Conservation (phyloP, 192 early-diverging fungal species). For the Podila clonocystis region DNA sequence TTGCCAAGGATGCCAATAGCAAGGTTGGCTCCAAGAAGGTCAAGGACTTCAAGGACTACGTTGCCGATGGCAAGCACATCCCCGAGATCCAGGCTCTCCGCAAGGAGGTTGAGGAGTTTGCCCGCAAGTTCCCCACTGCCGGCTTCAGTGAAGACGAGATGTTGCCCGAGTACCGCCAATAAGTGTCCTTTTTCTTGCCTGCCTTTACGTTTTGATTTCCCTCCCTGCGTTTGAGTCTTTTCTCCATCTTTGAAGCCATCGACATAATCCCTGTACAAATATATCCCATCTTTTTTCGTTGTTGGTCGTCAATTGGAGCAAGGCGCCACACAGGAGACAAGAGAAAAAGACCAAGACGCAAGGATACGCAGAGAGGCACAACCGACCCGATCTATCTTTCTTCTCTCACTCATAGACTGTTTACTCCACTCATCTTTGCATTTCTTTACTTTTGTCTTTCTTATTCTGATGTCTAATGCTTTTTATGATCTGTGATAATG, state of each 20-base stretch:
- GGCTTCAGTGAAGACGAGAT: constrained; percentile 83
- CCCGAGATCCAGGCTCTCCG: constrained; percentile 75
- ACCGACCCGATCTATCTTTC: not conserved
- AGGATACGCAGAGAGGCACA: not conserved
- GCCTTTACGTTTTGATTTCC: not conserved
- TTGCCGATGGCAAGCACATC: constrained; percentile 74
- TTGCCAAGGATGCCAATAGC: constrained; percentile 77
- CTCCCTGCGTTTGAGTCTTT: not conserved
- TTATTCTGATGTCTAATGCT: constrained; percentile 2
- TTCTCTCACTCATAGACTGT: not conserved
- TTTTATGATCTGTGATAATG: not conserved
- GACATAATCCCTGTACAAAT: not conserved
- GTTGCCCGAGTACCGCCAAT: constrained; percentile 53
- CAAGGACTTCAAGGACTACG: constrained; percentile 87
- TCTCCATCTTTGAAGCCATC: not conserved
- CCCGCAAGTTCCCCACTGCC: constrained; percentile 87
- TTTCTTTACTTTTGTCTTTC: not conserved
- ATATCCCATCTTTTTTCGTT: no score
- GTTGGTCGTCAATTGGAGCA: no score
- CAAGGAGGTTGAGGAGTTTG: constrained; percentile 85
- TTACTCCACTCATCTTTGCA: not conserved
- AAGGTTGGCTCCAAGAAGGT: constrained; percentile 80
- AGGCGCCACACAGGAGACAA: no score
- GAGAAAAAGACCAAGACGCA: not conserved
- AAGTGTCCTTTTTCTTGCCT: not conserved